Base-by-base conservation (phyloP, 495 filamentous ascomycete species). In the Paragyromitra xinjiangensis region DNA sequence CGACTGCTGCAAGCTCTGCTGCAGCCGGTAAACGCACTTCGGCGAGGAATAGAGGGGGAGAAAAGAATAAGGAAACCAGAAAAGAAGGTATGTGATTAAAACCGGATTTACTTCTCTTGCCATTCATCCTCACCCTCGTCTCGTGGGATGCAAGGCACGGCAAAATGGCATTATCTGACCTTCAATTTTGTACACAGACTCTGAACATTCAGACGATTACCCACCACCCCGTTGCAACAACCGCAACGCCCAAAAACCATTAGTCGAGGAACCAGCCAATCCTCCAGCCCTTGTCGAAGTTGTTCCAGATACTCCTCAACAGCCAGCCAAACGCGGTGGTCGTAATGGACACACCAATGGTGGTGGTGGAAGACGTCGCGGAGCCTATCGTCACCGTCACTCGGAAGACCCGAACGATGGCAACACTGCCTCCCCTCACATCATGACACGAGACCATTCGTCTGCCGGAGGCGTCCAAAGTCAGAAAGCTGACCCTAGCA, bases 281-380 rank as follows among this genome's bases (percentile, higher is more conserved):
- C 68, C 78, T 19, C 64, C 78, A n/a, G 72, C 78, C 8, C 64
- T 63, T 55, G 55, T 71, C n/a, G 59, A 80, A 51, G 53, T 70
- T 58, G 61, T 67, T 4, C 81, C 74, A 59, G 81, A 83, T 44
- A 82, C 81, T n/a, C 81, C 81, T 12, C 81, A 82, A 19, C 81
- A 82, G 34, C 74, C 78, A 68, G 50, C 73, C 29, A 83, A 81
- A 62, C 78, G 75, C 44, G 71, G 78, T 55, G 81, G 70, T 16
- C 81, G 74, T 50, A 83, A 67, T 88, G 91, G 73, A 91, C 93
- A 80, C 58, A 83, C 72, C 51, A 82, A 79, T 73, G 82, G 76
- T 34, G 78, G 78, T 78, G 78, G 78, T 78, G 82, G 74, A 37
- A 68, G 79, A 34, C 75, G 85, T 75, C 75, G 81, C 29, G 80